Evolutionary conservation across 2,329 filamentous ascomycete species (phyloP), one percentile per base, ranked within the genome.

Genomic region (Leptographium wingfieldii): DNA sequence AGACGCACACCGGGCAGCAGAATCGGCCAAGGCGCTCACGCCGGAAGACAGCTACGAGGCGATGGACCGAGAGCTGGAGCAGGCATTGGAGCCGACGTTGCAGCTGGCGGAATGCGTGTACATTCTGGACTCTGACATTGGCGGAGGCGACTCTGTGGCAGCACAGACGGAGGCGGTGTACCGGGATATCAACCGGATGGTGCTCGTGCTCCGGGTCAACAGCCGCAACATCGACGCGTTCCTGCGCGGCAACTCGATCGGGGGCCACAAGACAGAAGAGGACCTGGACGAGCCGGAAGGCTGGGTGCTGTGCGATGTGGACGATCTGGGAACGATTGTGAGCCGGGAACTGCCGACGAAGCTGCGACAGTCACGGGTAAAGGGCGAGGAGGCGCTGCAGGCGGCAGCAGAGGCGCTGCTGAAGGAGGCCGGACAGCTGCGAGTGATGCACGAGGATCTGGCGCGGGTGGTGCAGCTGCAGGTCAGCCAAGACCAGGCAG

Each of bases 181-280:
- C 70, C 81, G 87, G 53, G 89, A 92, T 67, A 88, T 92, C 69
- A 92, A 94, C 71, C 88, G 88, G 14, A 99, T 97, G 94, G 85
- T 99, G 52, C 90, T 96, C 67, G 92, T 89, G 0, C 76, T 97
- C 49, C 92, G 92, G 11, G 80, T 96, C 56, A 97, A 97, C 69
- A 84, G 77, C 12, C 77, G 81, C 19, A 84, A 88, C 6, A 81
- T 92, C 46, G 77, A 78, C 55, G 76, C 76, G 12, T 87, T 86
- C 64, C 77, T 92, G 52, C 78, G 81, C 59, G 89, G 86, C 9
- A 88, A 95, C 65, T 77, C 51, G 72, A 76, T 56, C 76, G 80
- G 57, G 74, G 82, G 55, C 55, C 63, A 59, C 52, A 66, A 65
- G 62, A 80, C 76, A 9, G 80, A 81, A 62, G 77, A 86, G 56